Evolutionary conservation across 75 land plant genomes (phyloP), one percentile per base, ranked within the genome.

Genomic region (Isoetes taiwanensis): DNA sequence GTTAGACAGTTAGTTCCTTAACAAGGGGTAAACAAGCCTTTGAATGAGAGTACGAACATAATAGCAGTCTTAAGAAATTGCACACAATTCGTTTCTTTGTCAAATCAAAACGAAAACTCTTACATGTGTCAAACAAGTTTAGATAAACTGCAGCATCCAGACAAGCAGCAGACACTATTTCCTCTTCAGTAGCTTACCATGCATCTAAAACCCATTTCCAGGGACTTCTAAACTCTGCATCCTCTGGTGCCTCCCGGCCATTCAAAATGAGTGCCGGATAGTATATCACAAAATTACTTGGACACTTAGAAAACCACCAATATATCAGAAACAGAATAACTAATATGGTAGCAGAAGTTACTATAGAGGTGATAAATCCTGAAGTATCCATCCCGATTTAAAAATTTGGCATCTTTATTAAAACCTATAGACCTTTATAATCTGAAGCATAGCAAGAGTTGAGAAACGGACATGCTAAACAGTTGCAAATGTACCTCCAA

Each of bases 331-430:
- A 48, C 55, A 93, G 57, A 42, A 87, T 56, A 14, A 80, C 54
- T 41, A 87, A 93, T 6, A 93, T 79, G 48, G 71, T 2, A 58
- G 79, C 76, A 14, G 98, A 93, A 6, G 90, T 81, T 59, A 59
- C 74, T 39, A 87, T 32, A 2, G 95, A 87, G 58, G 97, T 91
- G 66, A 91, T 14, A 43, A 91, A 86, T 20, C 85, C 73, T 32
- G 65, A 69, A 37, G 77, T 72, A 59, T 80, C 82, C 97, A 86
- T 85, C 24, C n/a, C n/a, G n/a, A n/a, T n/a, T n/a, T n/a, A n/a
- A n/a, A n/a, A n/a, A n/a, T n/a, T n/a, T n/a, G n/a, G n/a, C n/a
- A n/a, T n/a, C n/a, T n/a, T n/a, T n/a, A n/a, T n/a, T n/a, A n/a
- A n/a, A n/a, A n/a, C n/a, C n/a, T n/a, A n/a, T n/a, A n/a, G n/a